A percentile compares a stretch with the other conserved stretches of the same genome.
Evolutionary conservation across 139 green algal genomes (phyloP).

Genomic region (Dunaliella primolecta): DNA sequence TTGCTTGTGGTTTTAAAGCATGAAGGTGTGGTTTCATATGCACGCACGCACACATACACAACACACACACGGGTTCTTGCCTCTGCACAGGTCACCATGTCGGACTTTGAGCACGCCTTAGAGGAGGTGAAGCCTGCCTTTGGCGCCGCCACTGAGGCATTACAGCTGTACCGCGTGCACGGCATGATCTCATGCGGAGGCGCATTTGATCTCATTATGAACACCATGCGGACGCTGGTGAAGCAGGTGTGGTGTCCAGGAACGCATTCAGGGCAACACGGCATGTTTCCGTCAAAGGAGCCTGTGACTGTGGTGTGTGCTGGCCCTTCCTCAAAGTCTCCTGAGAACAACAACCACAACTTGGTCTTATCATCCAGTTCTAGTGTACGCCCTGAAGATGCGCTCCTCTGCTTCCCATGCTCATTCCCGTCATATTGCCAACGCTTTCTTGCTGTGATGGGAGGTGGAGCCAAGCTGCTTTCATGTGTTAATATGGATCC

Average conservation of each 20-base stretch:
- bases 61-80: background rate
- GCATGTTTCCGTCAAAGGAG: no score
- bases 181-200: slow-evolving; percentile 87
- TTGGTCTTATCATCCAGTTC: no score
- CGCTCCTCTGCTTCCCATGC: no score
- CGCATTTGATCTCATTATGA: slow-evolving; percentile 74
- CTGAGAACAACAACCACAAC: no score
- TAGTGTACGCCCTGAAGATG: no score
- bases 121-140: slow-evolving; percentile 95
- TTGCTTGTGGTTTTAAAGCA: no score
- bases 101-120: slow-evolving; percentile 88
- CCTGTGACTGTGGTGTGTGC: no score
- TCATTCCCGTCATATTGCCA: no score
- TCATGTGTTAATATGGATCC: no score
- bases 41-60: background rate
- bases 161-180: slow-evolving; percentile 81
- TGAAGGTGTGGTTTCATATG: background rate
- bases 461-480: no score
- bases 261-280: background rate
- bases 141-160: slow-evolving; percentile 78
- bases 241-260: slow-evolving; percentile 34
- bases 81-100: slow-evolving; percentile 65
- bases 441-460: no score
- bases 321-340: no score
- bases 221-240: slow-evolving; percentile 46